These are phyloP conservation scores for Perkinsus marinus DNA, from an alignment of 169 alveolate genomes.

Conservation along the genomic window DNA sequence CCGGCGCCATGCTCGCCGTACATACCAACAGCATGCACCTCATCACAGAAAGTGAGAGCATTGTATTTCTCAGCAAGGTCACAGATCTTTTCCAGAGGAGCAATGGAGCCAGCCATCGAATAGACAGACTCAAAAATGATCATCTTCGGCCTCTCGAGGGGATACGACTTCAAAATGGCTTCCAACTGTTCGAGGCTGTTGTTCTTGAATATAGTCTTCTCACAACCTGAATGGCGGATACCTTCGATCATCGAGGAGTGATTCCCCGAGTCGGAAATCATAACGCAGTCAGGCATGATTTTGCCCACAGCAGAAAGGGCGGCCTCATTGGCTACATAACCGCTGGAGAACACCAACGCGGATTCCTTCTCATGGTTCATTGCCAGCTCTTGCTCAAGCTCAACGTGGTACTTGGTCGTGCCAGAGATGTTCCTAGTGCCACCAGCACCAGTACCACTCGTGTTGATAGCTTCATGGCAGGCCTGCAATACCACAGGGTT, in stretches of 20 bases:
- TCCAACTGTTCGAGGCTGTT: constrained; percentile 50
- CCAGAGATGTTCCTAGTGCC: constrained; percentile 79
- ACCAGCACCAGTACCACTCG: constrained; percentile 70
- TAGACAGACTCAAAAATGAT: constrained; percentile 68
- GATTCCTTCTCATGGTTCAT: constrained; percentile 54
- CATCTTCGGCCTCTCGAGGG: constrained; percentile 41
- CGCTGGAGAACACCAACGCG: constrained; percentile 43
- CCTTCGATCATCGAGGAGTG: constrained; percentile 75
- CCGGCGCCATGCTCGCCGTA: constrained; percentile 72
- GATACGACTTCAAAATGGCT: constrained; percentile 25
- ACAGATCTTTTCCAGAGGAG: constrained; percentile 44
- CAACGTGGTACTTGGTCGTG: constrained; percentile 45
- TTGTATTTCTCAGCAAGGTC: constrained; percentile 57
- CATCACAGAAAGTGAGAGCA: constrained; percentile 63
- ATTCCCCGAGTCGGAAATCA: constrained; percentile 61
- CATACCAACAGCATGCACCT: constrained; percentile 78
- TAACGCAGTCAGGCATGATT: constrained; percentile 45
- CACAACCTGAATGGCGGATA: constrained; percentile 49
- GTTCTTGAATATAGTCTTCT: constrained; percentile 41
- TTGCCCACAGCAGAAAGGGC: constrained; percentile 55
- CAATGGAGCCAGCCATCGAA: constrained; percentile 65
- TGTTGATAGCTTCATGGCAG: constrained; percentile 44
- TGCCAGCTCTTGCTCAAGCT: constrained; percentile 61
- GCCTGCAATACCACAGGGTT: constrained; percentile 53
- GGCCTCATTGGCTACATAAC: constrained; percentile 72